Base-by-base conservation (phyloP, 352 stramenopile species). In the Phytophthora sojae region DNA sequence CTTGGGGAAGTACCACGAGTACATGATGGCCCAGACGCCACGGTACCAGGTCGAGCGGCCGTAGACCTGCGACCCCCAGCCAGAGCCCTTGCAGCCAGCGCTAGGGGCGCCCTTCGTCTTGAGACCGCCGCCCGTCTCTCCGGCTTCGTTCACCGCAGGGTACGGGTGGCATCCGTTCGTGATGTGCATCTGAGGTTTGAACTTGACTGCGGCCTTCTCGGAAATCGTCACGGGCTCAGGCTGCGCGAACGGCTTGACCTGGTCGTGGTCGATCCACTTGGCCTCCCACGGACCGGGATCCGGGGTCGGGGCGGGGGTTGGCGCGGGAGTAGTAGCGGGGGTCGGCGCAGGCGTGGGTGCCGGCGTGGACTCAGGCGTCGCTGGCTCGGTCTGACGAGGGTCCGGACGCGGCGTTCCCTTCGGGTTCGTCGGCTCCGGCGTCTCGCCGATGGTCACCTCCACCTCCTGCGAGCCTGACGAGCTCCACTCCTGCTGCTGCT, bases 1-100 rank as follows among this genome's bases (percentile, higher is more conserved):
- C 47, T 67, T 75, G 6, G 68, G 68, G 21, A 71, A 66, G 30
- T 75, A 75, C 55, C 49, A 75, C 6, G 61, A 44, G 50, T 74
- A 71, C 50, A 71, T 62, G 25, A 75, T 71, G 35, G 50, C 61
- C 56, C 49, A 67, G 2, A 60, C 30, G 5, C 30, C 42, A 1
- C 44, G 17, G 29, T 37, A 30, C 61, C 50, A 60, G 1, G 23
- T 45, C 6, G 68, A 53, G 29, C 68, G 62, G 0, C 54, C 61
- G 56, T 75, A 75, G 19, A 75, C 44, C 7, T 75, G 68, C 4
- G 68, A 75, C 1, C 68, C 68, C 39, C 30, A 60, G 7, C 21
- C 29, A 37, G 56, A 67, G 1, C 56, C 67, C 19, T 65, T 59
- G 42, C 67, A 75, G 25, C 49, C 17, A 32, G 55, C 49, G 2